A percentile compares a stretch with the other conserved stretches of the same genome.
Evolutionary conservation across 2,329 filamentous ascomycete species (phyloP).

Genomic region (Fusarium buxicola): DNA sequence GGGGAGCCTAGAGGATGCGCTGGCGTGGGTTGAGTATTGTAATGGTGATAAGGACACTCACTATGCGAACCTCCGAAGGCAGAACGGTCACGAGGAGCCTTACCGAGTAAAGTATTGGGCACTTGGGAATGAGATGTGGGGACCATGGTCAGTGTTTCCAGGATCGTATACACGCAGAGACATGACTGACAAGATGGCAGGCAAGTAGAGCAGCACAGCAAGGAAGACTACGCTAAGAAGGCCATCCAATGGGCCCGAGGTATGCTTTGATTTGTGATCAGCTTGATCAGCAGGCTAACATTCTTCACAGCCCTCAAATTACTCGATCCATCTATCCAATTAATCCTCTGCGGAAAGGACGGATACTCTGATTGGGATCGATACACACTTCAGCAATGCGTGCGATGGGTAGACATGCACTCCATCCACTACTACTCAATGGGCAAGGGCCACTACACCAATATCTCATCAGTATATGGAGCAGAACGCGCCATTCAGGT

Average conservation of each 20-base stretch:
- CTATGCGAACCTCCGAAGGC: conserved; percentile 80
- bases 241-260: conserved; percentile 75
- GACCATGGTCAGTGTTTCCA: conserved; percentile 56
- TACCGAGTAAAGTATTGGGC: conserved; percentile 88
- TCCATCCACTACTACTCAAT: conserved; percentile 68
- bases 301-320: conserved; percentile 66
- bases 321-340: conserved; percentile 72
- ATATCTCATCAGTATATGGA: conserved; percentile 75
- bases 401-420: conserved; percentile 67
- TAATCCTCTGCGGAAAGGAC: conserved; percentile 78
- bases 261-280: neutral
- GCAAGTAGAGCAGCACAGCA: conserved; percentile 74
- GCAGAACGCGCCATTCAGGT: conserved; percentile 80
- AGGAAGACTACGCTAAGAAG: conserved; percentile 74
- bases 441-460: conserved; percentile 80
- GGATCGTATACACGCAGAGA: too few species aligned
- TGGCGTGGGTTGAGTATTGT: conserved; percentile 87
- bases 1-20: conserved; percentile 56
- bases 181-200: neutral
- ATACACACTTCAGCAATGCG: conserved; percentile 52
- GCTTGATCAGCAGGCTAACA: neutral
- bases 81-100: conserved; percentile 78
- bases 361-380: conserved; percentile 79
- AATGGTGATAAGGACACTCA: conserved; percentile 79
- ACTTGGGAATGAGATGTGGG: conserved; percentile 79